A percentile compares a stretch with the other conserved stretches of the same genome.
Evolutionary conservation across 2,329 filamentous ascomycete genomes (phyloP).

Genomic region (Colletotrichum gloeosporioides): DNA sequence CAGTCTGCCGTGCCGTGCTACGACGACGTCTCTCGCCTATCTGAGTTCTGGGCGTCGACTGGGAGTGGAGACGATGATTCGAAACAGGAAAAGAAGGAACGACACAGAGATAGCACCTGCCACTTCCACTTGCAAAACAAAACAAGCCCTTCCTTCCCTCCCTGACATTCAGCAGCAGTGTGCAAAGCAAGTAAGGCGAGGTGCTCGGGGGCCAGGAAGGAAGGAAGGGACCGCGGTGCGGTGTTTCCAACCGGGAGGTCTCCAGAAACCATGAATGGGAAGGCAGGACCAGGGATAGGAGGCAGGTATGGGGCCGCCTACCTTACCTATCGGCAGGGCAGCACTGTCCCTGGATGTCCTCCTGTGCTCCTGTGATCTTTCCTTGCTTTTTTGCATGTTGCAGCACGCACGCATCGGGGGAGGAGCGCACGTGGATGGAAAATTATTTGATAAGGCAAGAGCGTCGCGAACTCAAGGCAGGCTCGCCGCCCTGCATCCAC

Average conservation of each 20-base stretch:
- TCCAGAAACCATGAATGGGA: background rate
- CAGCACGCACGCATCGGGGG: background rate
- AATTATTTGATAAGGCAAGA: background rate
- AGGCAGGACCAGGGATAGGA: background rate
- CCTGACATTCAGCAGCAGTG: background rate
- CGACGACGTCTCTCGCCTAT: constrained; percentile 7
- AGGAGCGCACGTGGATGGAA: background rate
- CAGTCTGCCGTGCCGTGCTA: background rate
- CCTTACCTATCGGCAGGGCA: background rate
- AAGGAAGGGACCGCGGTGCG: background rate
- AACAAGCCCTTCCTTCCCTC: background rate
- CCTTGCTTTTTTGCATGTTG: constrained; percentile 7
- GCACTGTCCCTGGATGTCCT: background rate
- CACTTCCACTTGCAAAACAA: background rate
- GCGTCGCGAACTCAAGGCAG: background rate
- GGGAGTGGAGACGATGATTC: constrained; percentile 1
- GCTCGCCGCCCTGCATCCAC: background rate
- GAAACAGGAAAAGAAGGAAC: constrained; percentile 15
- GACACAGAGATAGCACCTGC: background rate
- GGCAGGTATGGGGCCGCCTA: background rate
- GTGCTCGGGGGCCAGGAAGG: background rate
- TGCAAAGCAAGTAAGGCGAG: background rate
- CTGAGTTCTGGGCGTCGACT: background rate
- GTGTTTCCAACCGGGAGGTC: background rate
- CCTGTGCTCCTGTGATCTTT: background rate